Evolutionary conservation across 2,329 filamentous ascomycete genomes (phyloP), one percentile per base, ranked within the genome.

Genomic region (Xylaria sp.): DNA sequence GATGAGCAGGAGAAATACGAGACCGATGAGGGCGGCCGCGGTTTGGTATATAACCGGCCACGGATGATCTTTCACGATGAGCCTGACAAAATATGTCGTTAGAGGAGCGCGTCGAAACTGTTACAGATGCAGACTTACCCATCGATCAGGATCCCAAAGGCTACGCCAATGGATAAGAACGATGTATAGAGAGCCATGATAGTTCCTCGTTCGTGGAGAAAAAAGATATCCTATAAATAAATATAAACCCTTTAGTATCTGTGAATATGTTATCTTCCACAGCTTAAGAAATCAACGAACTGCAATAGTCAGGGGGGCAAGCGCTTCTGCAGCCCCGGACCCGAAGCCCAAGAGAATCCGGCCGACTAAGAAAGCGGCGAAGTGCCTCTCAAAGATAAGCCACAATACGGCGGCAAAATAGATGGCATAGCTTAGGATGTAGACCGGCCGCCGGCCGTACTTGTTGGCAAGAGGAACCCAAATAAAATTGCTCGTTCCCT

Each of bases 41-140:
- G 86, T 79, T 69, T 84, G 80, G 71, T 87, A 87, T 57, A 87
- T 86, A 42, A 80, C 79, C 29, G 84, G 77, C 85, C 85, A 87
- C 33, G 75, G 61, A 66, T 84, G 77, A 47, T 80, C 67, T 64
- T 85, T 84, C 13, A 83, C 82, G 66, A 87, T 85, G 5, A 86
- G 72, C 0, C 84, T 76, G 57, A 29, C 3, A 39, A 11, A 55
- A 39, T 7, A 20, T 44, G 4, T 15, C 6, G 57, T 69, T 57
- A 66, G 62, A 22, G 1, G 27, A 36, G 25, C 3, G 20, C n/a
- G 45, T 47, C 3, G 20, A 25, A 15, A 36, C n/a, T 29, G 20
- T 2, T n/a, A 39, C 13, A 13, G 38, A 15, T 36, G 11, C 39
- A 17, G 29, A 61, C 76, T 45, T 68, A 78, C 76, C 79, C 82